A percentile compares a stretch with the other conserved stretches of the same genome.
Conservation (phyloP, 2,329 filamentous ascomycete genomes). For the Colletotrichum falcatum region DNA sequence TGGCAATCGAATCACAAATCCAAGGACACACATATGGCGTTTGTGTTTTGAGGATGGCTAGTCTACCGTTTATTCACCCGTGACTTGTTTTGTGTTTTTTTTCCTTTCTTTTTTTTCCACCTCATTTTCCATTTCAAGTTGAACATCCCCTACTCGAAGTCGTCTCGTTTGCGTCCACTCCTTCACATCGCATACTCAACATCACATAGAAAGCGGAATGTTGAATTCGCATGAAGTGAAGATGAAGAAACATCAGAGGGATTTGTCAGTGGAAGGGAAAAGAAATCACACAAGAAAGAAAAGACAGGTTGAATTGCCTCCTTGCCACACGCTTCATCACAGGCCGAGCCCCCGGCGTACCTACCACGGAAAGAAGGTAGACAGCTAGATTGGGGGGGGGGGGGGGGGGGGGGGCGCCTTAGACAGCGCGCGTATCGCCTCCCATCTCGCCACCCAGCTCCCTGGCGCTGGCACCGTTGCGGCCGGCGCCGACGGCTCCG, state of each 20-base stretch:
- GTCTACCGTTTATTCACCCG: background rate
- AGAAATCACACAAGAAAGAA: background rate
- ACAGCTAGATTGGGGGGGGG: background rate
- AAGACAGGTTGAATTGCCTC: conserved; percentile 37
- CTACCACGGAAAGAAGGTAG: background rate
- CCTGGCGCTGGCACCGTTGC: conserved; percentile 45
- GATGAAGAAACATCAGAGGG: background rate
- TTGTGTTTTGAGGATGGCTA: background rate
- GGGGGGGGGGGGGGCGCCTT: conserved; percentile 4
- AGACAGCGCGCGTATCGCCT: conserved; percentile 61
- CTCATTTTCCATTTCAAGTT: background rate
- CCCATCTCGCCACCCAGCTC: conserved; percentile 72
- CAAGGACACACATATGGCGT: background rate
- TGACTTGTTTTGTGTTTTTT: too few species aligned
- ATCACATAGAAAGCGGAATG: conserved; percentile 28
- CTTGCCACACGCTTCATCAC: background rate
- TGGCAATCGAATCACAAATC: background rate
- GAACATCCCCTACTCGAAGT: too few species aligned
- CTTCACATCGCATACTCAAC: background rate
- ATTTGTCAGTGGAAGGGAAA: background rate
- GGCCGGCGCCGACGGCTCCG: conserved; percentile 45
- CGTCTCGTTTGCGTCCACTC: conserved; percentile 5
- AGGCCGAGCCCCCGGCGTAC: background rate
- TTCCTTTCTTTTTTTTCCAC: background rate
- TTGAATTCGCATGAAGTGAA: conserved; percentile 40